These are phyloP conservation scores for Sporisorium sorghi DNA, from an alignment of 1,284 basidiomycete genomes.

Conservation along the genomic window DNA sequence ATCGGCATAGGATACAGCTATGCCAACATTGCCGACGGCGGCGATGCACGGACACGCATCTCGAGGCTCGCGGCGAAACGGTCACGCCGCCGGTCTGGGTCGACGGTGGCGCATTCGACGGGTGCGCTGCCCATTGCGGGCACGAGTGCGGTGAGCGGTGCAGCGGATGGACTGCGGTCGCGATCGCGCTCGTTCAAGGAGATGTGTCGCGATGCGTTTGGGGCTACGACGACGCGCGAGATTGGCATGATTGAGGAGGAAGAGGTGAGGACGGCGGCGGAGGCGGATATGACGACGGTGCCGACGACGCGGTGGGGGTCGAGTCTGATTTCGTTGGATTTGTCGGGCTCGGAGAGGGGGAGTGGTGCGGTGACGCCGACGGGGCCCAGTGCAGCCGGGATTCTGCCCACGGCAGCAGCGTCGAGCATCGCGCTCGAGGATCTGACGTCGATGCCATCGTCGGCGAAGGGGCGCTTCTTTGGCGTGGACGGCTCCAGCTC, in stretches of 20 bases:
- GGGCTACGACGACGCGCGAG: constrained; percentile 16
- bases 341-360: constrained; percentile 24
- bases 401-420: constrained; percentile 2
- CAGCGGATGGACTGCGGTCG: constrained; percentile 35
- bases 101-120: constrained; percentile 28
- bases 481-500: constrained; percentile 11
- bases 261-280: constrained; percentile 20
- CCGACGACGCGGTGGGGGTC: constrained; percentile 31
- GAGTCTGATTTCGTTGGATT: constrained; percentile 29
- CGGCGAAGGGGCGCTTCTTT: constrained; percentile 37
- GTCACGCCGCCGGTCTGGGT: constrained; percentile 12
- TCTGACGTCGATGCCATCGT: constrained; percentile 9
- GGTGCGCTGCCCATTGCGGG: constrained; percentile 33
- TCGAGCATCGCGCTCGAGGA: constrained; percentile 33
- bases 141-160: constrained; percentile 12
- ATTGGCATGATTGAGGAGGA: constrained; percentile 34
- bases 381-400: constrained; percentile 13
- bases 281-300: constrained; percentile 27
- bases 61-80: constrained; percentile 22
- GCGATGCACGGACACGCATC: constrained; percentile 27
- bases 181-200: constrained; percentile 46
- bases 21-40: constrained; percentile 30
- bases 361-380: constrained; percentile 37
- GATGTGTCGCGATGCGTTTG: constrained; percentile 36
- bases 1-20: constrained; percentile 53